A percentile compares a stretch with the other conserved stretches of the same genome.
phyloP scores from a whole-genome alignment of 352 stramenopile genomes.

The Phytophthora litchii region DNA sequence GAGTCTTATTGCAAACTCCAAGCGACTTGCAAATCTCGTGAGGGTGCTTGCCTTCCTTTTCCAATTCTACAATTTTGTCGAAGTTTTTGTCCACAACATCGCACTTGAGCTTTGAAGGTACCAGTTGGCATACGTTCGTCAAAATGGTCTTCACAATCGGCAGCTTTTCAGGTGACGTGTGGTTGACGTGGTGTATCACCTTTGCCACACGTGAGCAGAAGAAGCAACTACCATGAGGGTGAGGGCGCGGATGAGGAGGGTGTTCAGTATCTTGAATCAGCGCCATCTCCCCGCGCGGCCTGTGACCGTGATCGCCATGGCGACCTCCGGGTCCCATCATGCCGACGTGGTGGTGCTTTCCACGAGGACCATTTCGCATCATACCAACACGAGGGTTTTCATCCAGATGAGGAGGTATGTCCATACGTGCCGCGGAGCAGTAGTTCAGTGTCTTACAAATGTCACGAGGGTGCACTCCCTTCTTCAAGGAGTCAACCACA shows the following conservation, averaged over 20 bases:
- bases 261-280: slow-evolving; percentile 16
- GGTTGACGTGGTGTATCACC: slow-evolving; percentile 52
- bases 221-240: slow-evolving; percentile 44
- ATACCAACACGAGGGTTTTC: slow-evolving; percentile 27
- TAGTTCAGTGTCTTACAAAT: slow-evolving; percentile 58
- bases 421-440: slow-evolving; percentile 24
- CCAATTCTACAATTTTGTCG: slow-evolving; percentile 65
- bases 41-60: slow-evolving; percentile 58
- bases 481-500: slow-evolving; percentile 54
- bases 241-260: slow-evolving; percentile 4
- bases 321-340: slow-evolving; percentile 23
- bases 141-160: slow-evolving; percentile 52
- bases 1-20: slow-evolving; percentile 47
- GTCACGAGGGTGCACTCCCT: slow-evolving; percentile 45
- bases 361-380: slow-evolving; percentile 31
- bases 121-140: slow-evolving; percentile 53
- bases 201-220: slow-evolving; percentile 56
- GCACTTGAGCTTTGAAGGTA: slow-evolving; percentile 54
- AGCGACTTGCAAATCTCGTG: slow-evolving; percentile 59
- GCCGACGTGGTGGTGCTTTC: slow-evolving; percentile 21
- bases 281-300: neutral
- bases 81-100: slow-evolving; percentile 58
- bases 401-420: slow-evolving; percentile 9
- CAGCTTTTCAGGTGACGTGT: slow-evolving; percentile 46
- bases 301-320: slow-evolving; percentile 1